Percentiles rank a stretch among this genome's conserved stretches.
These are phyloP conservation scores for Paspalum vaginatum DNA, from an alignment of 176 grass and related monocot species.

Conservation along the genomic window DNA sequence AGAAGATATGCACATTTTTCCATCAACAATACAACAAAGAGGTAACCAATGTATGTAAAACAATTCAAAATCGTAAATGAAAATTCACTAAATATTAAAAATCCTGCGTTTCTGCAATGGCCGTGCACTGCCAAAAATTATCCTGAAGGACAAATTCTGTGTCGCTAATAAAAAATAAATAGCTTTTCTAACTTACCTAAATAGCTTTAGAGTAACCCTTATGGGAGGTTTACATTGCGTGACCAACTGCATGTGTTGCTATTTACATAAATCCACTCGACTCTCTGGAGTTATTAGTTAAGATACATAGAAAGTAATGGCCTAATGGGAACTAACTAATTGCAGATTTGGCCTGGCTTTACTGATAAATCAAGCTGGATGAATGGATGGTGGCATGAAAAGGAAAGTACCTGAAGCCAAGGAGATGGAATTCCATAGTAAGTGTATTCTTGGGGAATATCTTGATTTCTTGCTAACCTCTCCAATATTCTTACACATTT, in stretches of 20 bases:
- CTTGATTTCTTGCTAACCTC: constrained; percentile 95
- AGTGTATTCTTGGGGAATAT: constrained; percentile 96
- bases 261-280: neutral
- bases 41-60: constrained; percentile 2
- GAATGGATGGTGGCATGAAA: neutral
- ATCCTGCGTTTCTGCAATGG: neutral
- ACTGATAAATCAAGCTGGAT: constrained; percentile 7
- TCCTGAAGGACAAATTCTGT: neutral
- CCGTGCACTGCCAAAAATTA: constrained; percentile 16
- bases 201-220: neutral
- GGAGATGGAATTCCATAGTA: constrained; percentile 99
- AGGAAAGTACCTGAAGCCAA: constrained; percentile 93
- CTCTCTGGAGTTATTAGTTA: neutral
- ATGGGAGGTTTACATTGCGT: neutral
- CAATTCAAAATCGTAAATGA: constrained; percentile 28
- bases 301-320: neutral
- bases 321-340: neutral
- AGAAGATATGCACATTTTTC: constrained; percentile 13
- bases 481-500: constrained; percentile 96
- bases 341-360: neutral
- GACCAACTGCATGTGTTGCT: neutral
- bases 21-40: constrained; percentile 19
- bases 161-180: neutral
- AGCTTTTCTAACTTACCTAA: neutral
- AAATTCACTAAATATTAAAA: neutral